Evolutionary conservation across 805 yeast species (phyloP).

Genomic region (Wickerhamomyces silvicola): DNA sequence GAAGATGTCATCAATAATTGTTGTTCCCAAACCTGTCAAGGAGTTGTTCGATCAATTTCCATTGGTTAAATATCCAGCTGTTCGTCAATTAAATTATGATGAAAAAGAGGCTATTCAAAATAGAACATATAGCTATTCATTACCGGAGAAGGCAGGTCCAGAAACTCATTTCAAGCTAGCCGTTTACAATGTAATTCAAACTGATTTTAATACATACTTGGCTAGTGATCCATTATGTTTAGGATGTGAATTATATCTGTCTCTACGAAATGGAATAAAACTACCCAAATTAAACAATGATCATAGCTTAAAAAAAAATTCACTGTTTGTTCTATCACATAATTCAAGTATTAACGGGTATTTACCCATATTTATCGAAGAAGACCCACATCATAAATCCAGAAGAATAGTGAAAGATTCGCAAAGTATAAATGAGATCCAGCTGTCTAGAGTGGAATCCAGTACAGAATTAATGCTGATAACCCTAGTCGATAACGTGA

Average conservation of each 20-base stretch:
- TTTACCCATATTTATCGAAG: conserved; percentile 54
- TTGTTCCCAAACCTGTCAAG: conserved; percentile 37
- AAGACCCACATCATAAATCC: conserved; percentile 23
- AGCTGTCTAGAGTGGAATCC: conserved; percentile 25
- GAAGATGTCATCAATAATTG: conserved; percentile 2
- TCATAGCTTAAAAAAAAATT: conserved; percentile 20
- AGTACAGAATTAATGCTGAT: conserved; percentile 30
- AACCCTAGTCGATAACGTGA: conserved; percentile 37
- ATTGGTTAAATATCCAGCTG: conserved; percentile 33
- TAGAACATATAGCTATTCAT: conserved; percentile 20
- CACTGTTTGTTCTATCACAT: conserved; percentile 39
- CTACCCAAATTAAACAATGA: conserved; percentile 30
- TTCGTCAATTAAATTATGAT: conserved; percentile 22
- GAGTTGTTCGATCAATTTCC: conserved; percentile 49
- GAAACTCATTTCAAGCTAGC: conserved; percentile 42
- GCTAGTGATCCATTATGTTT: conserved; percentile 60
- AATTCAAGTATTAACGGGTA: conserved; percentile 43
- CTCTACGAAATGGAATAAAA: conserved; percentile 35
- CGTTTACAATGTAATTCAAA: conserved; percentile 40
- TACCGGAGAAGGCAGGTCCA: conserved; percentile 7
- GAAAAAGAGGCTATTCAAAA: conserved; percentile 18
- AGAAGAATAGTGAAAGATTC: conserved; percentile 31
- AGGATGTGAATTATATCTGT: conserved; percentile 38
- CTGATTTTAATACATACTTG: conserved; percentile 23
- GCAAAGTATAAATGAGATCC: conserved; percentile 30